phyloP scores from a whole-genome alignment of 768 basidiomycete genomes.

The Boletales sp. region DNA sequence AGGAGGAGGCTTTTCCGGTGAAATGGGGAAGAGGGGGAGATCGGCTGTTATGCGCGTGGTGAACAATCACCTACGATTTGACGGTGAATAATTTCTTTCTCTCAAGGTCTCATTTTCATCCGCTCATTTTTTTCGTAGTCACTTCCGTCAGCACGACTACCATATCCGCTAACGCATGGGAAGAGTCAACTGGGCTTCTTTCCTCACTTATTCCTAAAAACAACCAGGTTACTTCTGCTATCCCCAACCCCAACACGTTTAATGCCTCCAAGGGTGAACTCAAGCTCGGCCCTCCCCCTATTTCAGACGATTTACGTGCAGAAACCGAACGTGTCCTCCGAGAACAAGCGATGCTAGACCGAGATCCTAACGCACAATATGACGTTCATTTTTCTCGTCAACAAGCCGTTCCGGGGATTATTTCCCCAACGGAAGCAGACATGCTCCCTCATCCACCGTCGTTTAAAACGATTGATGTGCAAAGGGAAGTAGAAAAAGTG shows the following conservation, averaged over 20 bases:
- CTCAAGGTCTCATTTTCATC: slow-evolving; percentile 16
- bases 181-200: slow-evolving; percentile 81
- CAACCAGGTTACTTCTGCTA: slow-evolving; percentile 40
- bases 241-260: slow-evolving; percentile 67
- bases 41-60: slow-evolving; percentile 91
- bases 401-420: slow-evolving; percentile 48
- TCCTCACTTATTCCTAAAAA: slow-evolving; percentile 71
- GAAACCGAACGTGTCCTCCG: slow-evolving; percentile 79
- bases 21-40: slow-evolving; percentile 79
- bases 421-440: slow-evolving; percentile 66
- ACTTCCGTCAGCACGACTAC: slow-evolving; percentile 66
- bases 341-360: slow-evolving; percentile 77
- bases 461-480: slow-evolving; percentile 84
- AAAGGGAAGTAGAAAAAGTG: slow-evolving; percentile 85
- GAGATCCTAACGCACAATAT: slow-evolving; percentile 63
- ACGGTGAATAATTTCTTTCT: slow-evolving; percentile 51
- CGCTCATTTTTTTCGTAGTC: slow-evolving; percentile 40
- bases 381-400: slow-evolving; percentile 57
- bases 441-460: slow-evolving; percentile 76
- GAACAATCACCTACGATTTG: slow-evolving; percentile 88
- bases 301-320: slow-evolving; percentile 72
- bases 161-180: slow-evolving; percentile 66
- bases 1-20: slow-evolving; percentile 76
- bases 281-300: slow-evolving; percentile 80
- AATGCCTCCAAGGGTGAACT: slow-evolving; percentile 74